Base-by-base conservation (phyloP, 768 basidiomycete species). In the Boletus eberwhitei region DNA sequence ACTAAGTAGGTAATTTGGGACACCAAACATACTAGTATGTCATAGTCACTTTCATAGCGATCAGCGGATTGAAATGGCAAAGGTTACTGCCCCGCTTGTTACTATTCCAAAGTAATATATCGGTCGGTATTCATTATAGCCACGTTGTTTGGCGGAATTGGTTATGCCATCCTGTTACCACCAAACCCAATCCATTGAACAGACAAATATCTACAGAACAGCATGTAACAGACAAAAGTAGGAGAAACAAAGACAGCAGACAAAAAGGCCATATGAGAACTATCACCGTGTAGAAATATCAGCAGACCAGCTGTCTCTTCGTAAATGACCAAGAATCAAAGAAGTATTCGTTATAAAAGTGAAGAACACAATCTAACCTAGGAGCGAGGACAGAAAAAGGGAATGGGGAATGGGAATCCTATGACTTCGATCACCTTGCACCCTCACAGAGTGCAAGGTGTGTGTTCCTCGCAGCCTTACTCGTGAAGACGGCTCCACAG, bases 401-500 rank as follows among this genome's bases (percentile, higher is more conserved):
- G 8, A 29, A 29, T 29, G 29, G 37, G 37, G 14, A 47, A 49
- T n/a, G 24, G 34, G 24, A 44, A 56, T 58, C 4, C 2, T 35
- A 31, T 47, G 37, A 8, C 14, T 41, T 24, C 46, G 39, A 40
- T 51, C 36, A 54, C 47, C 54, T 50, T 21, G 17, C 11, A 5
- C 11, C 32, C 36, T 9, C 19, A 26, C 67, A 69, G 44, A 35
- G 55, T 12, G 31, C 37, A 36, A 58, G 35, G 43, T 69, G 67
- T 13, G 32, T 21, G 14, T 70, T 56, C 49, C 67, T 68, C 42
- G 26, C 41, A 16, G n/a, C 8, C 51, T 59, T 53, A 9, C 52
- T 40, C 1, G 22, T 5, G 59, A 68, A 69, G 12, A 35, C 51
- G 11, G 45, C 12, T 13, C 67, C 67, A 13, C 67, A 69, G 24